Evolutionary conservation across 345 rosid species (phyloP).

Genomic region (Eucalyptus marginata): DNA sequence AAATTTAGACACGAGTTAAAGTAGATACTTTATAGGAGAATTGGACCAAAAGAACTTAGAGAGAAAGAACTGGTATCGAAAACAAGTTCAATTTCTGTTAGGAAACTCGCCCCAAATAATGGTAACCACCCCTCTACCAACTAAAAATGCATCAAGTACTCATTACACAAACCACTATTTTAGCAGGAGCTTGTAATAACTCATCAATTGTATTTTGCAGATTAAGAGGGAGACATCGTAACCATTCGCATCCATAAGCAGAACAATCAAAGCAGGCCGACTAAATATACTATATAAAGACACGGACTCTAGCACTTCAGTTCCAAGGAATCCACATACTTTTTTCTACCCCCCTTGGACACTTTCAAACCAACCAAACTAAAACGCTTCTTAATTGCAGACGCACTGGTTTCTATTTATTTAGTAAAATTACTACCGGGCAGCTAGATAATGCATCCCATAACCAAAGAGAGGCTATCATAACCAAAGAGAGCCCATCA

Average conservation of each 20-base stretch:
- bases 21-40: too few relatives aligned
- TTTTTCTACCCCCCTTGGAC: not conserved
- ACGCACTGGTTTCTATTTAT: slow-evolving; percentile 8
- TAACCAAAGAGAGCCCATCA: not conserved
- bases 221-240: not conserved
- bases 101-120: not conserved
- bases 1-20: too few relatives aligned
- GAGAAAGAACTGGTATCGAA: too few relatives aligned
- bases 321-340: not conserved
- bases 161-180: not conserved
- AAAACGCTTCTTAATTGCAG: not conserved
- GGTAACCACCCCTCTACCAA: not conserved
- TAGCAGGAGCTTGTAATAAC: not conserved
- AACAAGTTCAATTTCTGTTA: not conserved
- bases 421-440: not conserved
- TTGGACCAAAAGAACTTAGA: too few relatives aligned
- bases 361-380: not conserved
- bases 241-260: not conserved
- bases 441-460: not conserved
- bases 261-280: not conserved
- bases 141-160: not conserved
- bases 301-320: not conserved
- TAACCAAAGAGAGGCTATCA: not conserved
- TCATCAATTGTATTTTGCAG: not conserved
- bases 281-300: not conserved